These are phyloP conservation scores for Solanum verrucosum DNA, from an alignment of 257 asterid genomes.

Conservation along the genomic window DNA sequence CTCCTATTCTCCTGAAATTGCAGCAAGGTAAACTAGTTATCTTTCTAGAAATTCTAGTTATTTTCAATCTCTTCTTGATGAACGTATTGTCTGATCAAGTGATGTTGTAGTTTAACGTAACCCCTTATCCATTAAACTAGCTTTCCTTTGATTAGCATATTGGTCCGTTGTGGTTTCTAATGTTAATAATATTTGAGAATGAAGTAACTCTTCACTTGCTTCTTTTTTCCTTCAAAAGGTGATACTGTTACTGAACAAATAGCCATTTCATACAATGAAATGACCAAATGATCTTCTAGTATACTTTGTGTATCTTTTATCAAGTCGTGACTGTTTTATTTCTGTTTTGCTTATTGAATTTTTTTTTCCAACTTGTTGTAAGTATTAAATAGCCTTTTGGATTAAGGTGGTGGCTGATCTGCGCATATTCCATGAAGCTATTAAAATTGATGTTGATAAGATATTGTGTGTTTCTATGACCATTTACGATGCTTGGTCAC, in stretches of 20 bases:
- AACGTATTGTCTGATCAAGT: neutral
- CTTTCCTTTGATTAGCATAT: neutral
- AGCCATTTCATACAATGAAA: neutral
- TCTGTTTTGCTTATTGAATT: neutral
- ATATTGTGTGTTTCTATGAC: neutral
- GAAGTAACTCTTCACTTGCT: neutral
- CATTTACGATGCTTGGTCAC: slow-evolving; percentile 55
- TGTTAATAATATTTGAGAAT: neutral
- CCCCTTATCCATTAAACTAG: neutral
- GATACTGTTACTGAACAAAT: neutral
- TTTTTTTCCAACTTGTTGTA: neutral
- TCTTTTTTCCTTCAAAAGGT: neutral
- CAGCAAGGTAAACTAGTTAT: slow-evolving; percentile 45
- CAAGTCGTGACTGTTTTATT: neutral
- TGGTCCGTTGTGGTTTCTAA: neutral
- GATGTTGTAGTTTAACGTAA: neutral
- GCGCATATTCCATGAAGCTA: neutral
- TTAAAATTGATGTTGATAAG: neutral
- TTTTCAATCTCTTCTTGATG: neutral
- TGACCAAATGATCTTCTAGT: neutral
- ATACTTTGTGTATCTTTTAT: neutral
- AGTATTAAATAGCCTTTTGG: neutral
- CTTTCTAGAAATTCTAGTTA: neutral
- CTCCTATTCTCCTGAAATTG: slow-evolving; percentile 77
- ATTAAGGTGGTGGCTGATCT: neutral